These are phyloP conservation scores for Tylopilus rubrobrunneus DNA, from an alignment of 768 basidiomycete genomes.

Conservation along the genomic window DNA sequence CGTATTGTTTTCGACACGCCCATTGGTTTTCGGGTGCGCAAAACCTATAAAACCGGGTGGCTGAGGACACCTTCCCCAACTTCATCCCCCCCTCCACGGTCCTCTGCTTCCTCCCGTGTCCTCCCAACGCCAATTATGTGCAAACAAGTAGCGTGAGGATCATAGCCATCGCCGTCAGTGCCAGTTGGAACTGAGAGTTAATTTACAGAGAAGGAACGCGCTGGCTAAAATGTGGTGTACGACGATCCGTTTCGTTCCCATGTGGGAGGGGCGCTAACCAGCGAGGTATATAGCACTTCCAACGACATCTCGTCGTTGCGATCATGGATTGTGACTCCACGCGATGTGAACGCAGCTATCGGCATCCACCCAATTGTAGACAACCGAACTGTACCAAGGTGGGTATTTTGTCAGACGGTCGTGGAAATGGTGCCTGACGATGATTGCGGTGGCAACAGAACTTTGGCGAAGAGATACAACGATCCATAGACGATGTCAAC, in stretches of 20 bases:
- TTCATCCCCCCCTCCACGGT: slow-evolving; percentile 7
- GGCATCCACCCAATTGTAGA: slow-evolving; percentile 55
- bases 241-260: slow-evolving; percentile 15
- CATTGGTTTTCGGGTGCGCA: slow-evolving; percentile 20
- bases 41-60: slow-evolving; percentile 29
- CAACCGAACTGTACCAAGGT: slow-evolving; percentile 55
- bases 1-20: slow-evolving; percentile 28
- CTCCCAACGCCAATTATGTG: slow-evolving; percentile 47
- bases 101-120: neutral
- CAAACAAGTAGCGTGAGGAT: slow-evolving; percentile 68
- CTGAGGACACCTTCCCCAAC: slow-evolving; percentile 11
- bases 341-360: slow-evolving; percentile 60
- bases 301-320: slow-evolving; percentile 68
- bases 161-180: neutral
- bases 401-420: slow-evolving; percentile 24
- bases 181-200: neutral
- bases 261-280: slow-evolving; percentile 9
- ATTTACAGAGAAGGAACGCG: slow-evolving; percentile 65
- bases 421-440: slow-evolving; percentile 11
- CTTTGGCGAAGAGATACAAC: slow-evolving; percentile 65
- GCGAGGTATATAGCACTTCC: slow-evolving; percentile 62
- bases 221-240: slow-evolving; percentile 69
- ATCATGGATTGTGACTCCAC: slow-evolving; percentile 70
- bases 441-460: slow-evolving; percentile 38
- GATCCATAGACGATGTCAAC: slow-evolving; percentile 64